phyloP scores from a whole-genome alignment of 2,329 filamentous ascomycete genomes.

The Gaeumannomyces tritici region DNA sequence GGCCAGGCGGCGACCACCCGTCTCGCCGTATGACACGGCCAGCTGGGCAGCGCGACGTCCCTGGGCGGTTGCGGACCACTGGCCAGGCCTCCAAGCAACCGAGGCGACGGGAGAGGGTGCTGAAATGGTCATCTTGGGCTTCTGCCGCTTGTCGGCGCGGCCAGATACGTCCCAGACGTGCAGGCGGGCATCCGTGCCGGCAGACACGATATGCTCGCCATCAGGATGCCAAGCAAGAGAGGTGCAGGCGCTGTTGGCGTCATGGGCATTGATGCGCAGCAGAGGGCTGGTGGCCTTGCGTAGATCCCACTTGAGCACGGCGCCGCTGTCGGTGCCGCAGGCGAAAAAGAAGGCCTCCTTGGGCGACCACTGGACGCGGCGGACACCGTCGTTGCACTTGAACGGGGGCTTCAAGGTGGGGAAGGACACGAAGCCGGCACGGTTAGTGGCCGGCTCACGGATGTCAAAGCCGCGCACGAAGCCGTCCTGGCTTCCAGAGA shows the following conservation, averaged over 20 bases:
- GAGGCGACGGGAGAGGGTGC: conserved; percentile 50
- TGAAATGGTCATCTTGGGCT: conserved; percentile 51
- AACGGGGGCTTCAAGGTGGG: conserved; percentile 23
- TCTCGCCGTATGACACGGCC: conserved; percentile 52
- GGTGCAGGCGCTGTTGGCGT: conserved; percentile 39
- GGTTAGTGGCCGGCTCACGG: conserved; percentile 36
- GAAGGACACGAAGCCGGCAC: conserved; percentile 33
- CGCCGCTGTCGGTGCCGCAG: conserved; percentile 53
- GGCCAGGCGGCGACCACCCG: conserved; percentile 41
- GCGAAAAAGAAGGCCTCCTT: conserved; percentile 52
- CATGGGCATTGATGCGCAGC: conserved; percentile 51
- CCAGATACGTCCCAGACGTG: conserved; percentile 57
- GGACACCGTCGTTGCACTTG: conserved; percentile 48
- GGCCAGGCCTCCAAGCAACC: conserved; percentile 53
- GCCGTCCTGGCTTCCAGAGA: conserved; percentile 57
- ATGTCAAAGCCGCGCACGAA: conserved; percentile 53
- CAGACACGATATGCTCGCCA: conserved; percentile 55
- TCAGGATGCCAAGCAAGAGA: conserved; percentile 60
- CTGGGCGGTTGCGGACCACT: conserved; percentile 56
- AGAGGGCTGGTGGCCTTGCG: conserved; percentile 42
- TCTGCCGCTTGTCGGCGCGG: conserved; percentile 52
- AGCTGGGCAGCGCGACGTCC: conserved; percentile 51
- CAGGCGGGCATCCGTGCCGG: conserved; percentile 50
- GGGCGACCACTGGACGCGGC: conserved; percentile 57
- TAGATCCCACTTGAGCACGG: conserved; percentile 55